These are phyloP conservation scores for Wickerhamiella nectarea DNA, from an alignment of 805 yeast genomes.

Conservation along the genomic window DNA sequence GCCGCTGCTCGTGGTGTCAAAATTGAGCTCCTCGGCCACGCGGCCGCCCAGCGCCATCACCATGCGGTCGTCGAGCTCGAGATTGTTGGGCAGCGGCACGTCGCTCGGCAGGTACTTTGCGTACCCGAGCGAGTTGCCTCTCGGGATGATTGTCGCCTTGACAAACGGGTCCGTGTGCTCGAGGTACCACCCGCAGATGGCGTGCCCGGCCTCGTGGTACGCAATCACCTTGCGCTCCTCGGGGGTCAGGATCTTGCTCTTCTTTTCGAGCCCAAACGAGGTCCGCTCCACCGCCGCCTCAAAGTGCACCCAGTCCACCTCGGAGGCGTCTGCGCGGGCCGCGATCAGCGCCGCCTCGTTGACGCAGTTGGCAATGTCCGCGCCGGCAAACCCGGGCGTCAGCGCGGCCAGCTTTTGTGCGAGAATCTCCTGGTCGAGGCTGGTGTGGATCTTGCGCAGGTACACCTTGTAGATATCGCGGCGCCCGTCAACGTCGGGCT, in stretches of 20 bases:
- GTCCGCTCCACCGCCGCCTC: conserved; percentile 96
- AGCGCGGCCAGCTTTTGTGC: conserved; percentile 86
- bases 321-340: conserved; percentile 64
- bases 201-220: conserved; percentile 98
- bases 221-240: conserved; percentile 88
- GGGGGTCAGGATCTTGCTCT: conserved; percentile 65
- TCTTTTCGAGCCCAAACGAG: conserved; percentile 89
- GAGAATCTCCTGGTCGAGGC: conserved; percentile 39
- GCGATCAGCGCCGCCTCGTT: conserved; percentile 97
- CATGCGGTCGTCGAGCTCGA: conserved; percentile 80
- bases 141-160: conserved; percentile 91
- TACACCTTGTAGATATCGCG: conserved; percentile 86
- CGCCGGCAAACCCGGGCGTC: conserved; percentile 98
- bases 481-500: conserved; percentile 91
- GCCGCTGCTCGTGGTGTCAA: conserved; percentile 85
- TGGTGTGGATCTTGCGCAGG: conserved; percentile 54
- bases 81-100: conserved; percentile 58
- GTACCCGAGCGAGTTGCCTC: conserved; percentile 94
- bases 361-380: conserved; percentile 93
- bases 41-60: conserved; percentile 96
- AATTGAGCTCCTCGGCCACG: conserved; percentile 88
- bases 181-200: conserved; percentile 94
- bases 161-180: conserved; percentile 84
- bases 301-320: conserved; percentile 65
- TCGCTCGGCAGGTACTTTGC: conserved; percentile 97